Base-by-base conservation (phyloP, 805 yeast species). In the Saccharomycopsis lassenensis region DNA sequence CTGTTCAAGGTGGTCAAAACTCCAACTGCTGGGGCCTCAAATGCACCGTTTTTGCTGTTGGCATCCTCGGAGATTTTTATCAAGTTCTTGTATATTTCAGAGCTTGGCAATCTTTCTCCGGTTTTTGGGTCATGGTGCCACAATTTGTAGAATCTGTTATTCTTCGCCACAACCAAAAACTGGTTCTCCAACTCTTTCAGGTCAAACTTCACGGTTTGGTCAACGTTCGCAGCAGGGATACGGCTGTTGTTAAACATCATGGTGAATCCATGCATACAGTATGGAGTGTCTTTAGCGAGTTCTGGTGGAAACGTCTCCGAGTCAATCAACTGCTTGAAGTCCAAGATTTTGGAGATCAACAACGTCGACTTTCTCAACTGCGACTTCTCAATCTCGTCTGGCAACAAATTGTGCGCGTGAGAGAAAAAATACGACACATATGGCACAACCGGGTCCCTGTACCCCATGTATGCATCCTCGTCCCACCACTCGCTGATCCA, bases 401-500 rank as follows among this genome's bases (percentile, higher is more conserved):
- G 64, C 24, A 64, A 46, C n/a, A 43, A 22, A 43, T 79, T 57
- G 49, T 82, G 89, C 56, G 73, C 78, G 62, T 89, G 95, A 36
- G 77, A 69, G 61, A 72, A 89, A 49, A 85, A 91, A 63, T 89
- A 89, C 15, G 94, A 81, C 24, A 85, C 95, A 53, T 77, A 87
- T 8, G 97, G 96, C 19, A 83, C 82, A n/a, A 89, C 82, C 0
- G 97, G 94, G 57, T 85, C 97, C 47, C 91, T 70, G 62, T 85
- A 87, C 27, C 80, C 75, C 64, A 89, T 65, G 59, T 89, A 89
- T 15, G 95, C 94, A 48, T 81, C 83, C 50, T 82, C 80, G 57
- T 89, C 94, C 98, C 98, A 89, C 69, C 79, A 85, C 42, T 73
- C 78, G 31, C 81, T 71, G 50, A 89, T 67, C 98, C 98, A 89